Base-by-base conservation (phyloP, 129 eudicot species). In the Escallonia herrerae region DNA sequence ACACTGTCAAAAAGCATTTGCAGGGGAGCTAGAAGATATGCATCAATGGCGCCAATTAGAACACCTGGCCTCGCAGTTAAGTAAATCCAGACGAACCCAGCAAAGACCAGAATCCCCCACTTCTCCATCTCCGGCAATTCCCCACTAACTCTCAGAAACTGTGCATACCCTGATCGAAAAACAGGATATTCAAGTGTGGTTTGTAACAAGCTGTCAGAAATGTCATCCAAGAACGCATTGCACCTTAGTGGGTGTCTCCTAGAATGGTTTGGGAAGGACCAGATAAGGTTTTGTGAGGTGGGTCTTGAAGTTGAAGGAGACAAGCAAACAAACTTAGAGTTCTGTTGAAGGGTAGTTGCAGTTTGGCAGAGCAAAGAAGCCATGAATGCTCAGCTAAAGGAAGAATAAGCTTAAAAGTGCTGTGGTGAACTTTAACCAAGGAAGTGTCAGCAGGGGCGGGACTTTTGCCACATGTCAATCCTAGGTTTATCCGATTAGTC, bases 1-100 rank as follows among this genome's bases (percentile, higher is more conserved):
- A 93, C 62, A 46, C 75, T 80, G 68, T 88, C 96, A 38, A 88
- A 52, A 37, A 77, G 91, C 76, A 72, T 66, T 74, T 93, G 98
- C 72, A 79, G 71, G 71, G 84, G 79, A 59, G 96, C 98, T 9
- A 93, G 67, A 77, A 93, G 8, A 72, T 93, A 93, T 0, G 91
- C 74, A 82, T 93, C 98, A 74, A 93, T 81, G 69, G 96, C 95
- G 13, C 98, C 98, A 60, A 88, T 56, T 15, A 93, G 64, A 63
- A 93, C 98, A 39, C 98, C 96, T 33, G 98, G 96, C 57, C 98
- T 83, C n/a, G 96, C 96, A 73, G 98, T 93, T 44, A 88, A 74
- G 81, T 93, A 93, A 15, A 93, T 42, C 98, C 98, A 93, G 56
- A 81, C 47, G 57, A 93, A 53, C 5, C 98, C 98, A 47, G 76